These are phyloP conservation scores for Ophioceras dolichostomum DNA, from an alignment of 2,329 filamentous ascomycete species.

Conservation along the genomic window DNA sequence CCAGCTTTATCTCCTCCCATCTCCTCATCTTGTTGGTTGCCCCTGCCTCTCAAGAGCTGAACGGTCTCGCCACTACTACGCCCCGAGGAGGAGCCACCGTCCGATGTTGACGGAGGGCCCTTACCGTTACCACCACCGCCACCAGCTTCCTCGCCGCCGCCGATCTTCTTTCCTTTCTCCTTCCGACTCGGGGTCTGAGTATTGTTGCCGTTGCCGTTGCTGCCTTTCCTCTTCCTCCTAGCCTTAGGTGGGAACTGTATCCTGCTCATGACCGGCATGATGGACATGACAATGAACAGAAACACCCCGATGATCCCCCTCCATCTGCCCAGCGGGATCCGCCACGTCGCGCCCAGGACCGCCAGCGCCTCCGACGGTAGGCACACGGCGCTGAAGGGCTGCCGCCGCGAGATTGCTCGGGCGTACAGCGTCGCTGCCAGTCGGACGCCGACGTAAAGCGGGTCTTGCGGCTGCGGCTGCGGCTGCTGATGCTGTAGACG, in stretches of 20 bases:
- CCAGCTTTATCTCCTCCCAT: no score
- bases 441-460: constrained; percentile 32
- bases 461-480: no score
- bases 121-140: no score
- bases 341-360: constrained; percentile 29
- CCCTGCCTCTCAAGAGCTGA: no score
- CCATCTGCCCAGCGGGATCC: constrained; percentile 26
- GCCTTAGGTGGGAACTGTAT: background rate
- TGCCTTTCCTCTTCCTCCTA: background rate
- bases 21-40: no score
- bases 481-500: no score
- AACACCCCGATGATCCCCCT: constrained; percentile 29
- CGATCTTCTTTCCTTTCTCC: background rate
- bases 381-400: constrained; percentile 25
- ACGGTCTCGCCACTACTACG: no score
- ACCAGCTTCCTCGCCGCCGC: background rate
- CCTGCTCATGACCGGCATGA: constrained; percentile 21
- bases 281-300: constrained; percentile 26
- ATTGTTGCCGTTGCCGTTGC: background rate
- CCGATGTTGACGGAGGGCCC: no score
- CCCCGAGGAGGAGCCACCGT: background rate
- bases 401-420: constrained; percentile 25
- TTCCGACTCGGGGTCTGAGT: background rate
- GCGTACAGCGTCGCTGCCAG: constrained; percentile 33
- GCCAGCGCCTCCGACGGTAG: constrained; percentile 21